Evolutionary conservation across 179 eudicot genomes (phyloP).

Genomic region (Amaranthus tricolor): DNA sequence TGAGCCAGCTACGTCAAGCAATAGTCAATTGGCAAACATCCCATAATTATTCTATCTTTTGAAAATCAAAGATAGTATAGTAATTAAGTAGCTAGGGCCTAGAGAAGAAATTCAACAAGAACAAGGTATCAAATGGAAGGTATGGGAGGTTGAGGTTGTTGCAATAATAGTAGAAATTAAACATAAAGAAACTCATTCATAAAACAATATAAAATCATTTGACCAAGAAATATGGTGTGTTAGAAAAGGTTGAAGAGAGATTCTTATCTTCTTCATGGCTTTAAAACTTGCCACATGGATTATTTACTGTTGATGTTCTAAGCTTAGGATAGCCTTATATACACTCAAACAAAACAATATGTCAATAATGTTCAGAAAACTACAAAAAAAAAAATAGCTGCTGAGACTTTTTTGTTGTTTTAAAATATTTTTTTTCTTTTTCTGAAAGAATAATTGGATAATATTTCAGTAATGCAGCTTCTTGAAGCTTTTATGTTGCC

Average conservation of each 20-base stretch:
- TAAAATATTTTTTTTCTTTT: no score
- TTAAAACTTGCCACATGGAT: background rate
- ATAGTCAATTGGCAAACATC: no score
- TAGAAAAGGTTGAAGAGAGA: no score
- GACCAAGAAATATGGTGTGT: conserved; percentile 15
- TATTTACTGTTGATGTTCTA: background rate
- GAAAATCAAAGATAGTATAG: background rate
- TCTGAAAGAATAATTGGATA: no score
- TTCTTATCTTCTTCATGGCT: background rate
- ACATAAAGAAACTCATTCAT: conserved; percentile 13
- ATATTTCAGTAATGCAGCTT: background rate
- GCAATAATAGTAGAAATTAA: conserved; percentile 19
- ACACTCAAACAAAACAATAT: no score
- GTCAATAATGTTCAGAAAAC: no score
- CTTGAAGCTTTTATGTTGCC: conserved; percentile 10
- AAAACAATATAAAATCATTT: conserved; percentile 16
- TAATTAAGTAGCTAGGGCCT: conserved; percentile 6
- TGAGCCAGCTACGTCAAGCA: no score
- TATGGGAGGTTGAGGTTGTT: conserved; percentile 34
- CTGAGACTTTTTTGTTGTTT: no score
- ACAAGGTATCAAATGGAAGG: conserved; percentile 28
- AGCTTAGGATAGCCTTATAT: no score
- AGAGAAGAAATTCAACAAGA: conserved; percentile 28
- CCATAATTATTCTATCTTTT: no score
- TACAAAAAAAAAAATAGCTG: no score